Percentiles rank a stretch among this genome's conserved stretches.
Evolutionary conservation across 2,329 filamentous ascomycete genomes (phyloP).

Genomic region (Neophaeococcomyces mojaviensis): DNA sequence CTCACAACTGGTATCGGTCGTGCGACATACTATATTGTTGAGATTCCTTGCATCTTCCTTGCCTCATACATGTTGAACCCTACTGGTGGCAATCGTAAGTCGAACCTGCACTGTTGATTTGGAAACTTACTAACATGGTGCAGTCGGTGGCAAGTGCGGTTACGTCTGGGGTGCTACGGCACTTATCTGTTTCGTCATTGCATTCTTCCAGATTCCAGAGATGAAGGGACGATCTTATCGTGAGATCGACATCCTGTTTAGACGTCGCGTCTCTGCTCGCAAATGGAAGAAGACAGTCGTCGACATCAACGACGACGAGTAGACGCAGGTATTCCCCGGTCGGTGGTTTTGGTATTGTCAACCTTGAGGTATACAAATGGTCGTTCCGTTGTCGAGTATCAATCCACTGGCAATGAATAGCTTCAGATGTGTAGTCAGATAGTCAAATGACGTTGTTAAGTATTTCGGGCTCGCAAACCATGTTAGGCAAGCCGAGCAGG

Average conservation of each 20-base stretch:
- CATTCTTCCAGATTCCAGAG: constrained; percentile 47
- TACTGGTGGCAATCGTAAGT: constrained; percentile 1
- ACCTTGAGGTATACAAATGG: too few relatives aligned
- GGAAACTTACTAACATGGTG: neutral
- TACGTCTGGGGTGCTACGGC: constrained; percentile 55
- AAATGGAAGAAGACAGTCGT: constrained; percentile 43
- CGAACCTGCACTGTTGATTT: too few relatives aligned
- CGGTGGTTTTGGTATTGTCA: too few relatives aligned
- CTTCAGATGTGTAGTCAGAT: too few relatives aligned
- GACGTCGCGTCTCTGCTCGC: constrained; percentile 47
- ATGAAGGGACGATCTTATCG: constrained; percentile 53
- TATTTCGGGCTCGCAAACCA: too few relatives aligned
- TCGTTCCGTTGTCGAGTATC: too few relatives aligned
- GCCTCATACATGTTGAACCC: neutral
- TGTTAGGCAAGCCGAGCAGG: too few relatives aligned
- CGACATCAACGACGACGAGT: constrained; percentile 56
- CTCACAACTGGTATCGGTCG: constrained; percentile 61
- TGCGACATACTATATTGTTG: constrained; percentile 55
- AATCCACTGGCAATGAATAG: too few relatives aligned
- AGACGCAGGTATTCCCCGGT: too few relatives aligned
- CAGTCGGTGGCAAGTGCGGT: constrained; percentile 48
- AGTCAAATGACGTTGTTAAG: too few relatives aligned
- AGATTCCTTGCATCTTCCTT: constrained; percentile 60
- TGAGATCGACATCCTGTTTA: constrained; percentile 56
- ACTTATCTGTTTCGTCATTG: constrained; percentile 46